Percentiles rank a stretch among this genome's conserved stretches.
These are phyloP conservation scores for Pleurozium schreberi DNA, from an alignment of 225 moss, liverwort and hornwort genomes.

Conservation along the genomic window DNA sequence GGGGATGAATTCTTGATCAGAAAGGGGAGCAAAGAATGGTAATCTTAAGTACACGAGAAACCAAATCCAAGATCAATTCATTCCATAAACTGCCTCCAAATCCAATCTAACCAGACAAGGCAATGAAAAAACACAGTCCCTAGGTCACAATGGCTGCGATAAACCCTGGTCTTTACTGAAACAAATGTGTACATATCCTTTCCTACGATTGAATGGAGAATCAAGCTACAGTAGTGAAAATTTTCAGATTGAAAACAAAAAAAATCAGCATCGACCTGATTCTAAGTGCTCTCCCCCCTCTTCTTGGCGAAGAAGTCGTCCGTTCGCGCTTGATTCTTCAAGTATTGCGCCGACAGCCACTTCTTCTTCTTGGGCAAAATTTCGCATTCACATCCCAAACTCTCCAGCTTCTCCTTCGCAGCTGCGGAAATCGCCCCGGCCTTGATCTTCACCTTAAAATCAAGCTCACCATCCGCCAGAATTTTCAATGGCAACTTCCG, in stretches of 20 bases:
- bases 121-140: neutral
- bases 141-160: neutral
- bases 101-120: neutral
- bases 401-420: slow-evolving; percentile 59
- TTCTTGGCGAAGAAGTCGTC: slow-evolving; percentile 69
- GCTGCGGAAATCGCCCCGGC: slow-evolving; percentile 66
- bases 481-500: slow-evolving; percentile 74
- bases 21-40: neutral
- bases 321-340: slow-evolving; percentile 52
- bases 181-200: slow-evolving; percentile 16
- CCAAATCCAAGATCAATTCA: neutral
- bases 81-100: neutral
- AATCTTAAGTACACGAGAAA: neutral
- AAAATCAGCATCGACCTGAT: neutral
- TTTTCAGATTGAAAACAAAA: neutral
- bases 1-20: neutral
- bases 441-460: slow-evolving; percentile 69
- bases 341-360: slow-evolving; percentile 38
- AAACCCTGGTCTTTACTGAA: slow-evolving; percentile 12
- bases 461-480: slow-evolving; percentile 61
- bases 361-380: slow-evolving; percentile 84
- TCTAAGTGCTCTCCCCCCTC: slow-evolving; percentile 27
- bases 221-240: neutral
- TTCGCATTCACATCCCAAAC: slow-evolving; percentile 49
- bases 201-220: slow-evolving; percentile 2